These are phyloP conservation scores for Sungouiella blattae DNA, from an alignment of 805 yeast species.

Conservation along the genomic window DNA sequence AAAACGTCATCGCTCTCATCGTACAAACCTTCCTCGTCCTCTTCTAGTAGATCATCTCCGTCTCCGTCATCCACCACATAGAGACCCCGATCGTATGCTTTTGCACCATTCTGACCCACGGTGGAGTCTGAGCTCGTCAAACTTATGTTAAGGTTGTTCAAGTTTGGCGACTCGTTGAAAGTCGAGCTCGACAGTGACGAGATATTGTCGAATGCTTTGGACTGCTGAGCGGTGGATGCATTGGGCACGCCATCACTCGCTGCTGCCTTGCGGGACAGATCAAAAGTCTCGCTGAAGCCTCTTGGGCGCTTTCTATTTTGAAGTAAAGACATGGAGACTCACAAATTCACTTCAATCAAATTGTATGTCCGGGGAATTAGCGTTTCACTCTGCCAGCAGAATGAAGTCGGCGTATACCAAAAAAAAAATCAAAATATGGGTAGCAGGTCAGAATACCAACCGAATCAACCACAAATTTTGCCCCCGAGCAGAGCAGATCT, in stretches of 20 bases:
- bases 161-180: constrained; percentile 7
- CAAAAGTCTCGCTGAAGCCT: constrained; percentile 42
- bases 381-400: too few species aligned
- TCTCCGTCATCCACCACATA: not conserved
- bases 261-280: constrained; percentile 13
- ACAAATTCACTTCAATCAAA: too few species aligned
- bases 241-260: constrained; percentile 8
- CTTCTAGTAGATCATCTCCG: constrained; percentile 20
- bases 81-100: too few species aligned
- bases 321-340: constrained; percentile 38
- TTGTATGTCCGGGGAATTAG: too few species aligned
- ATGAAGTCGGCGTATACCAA: too few species aligned
- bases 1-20: constrained; percentile 15
- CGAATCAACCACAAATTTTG: too few species aligned
- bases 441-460: too few species aligned
- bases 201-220: constrained; percentile 3
- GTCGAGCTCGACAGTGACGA: constrained; percentile 4
- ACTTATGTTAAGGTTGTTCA: constrained; percentile 5
- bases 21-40: constrained; percentile 16
- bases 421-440: too few species aligned
- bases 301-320: constrained; percentile 44
- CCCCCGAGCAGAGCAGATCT: too few species aligned
- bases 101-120: not conserved
- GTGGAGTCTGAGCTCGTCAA: constrained; percentile 3
- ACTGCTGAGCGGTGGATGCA: constrained; percentile 1